Percentiles rank a stretch among this genome's conserved stretches.
Conservation (phyloP, 2,329 filamentous ascomycete genomes). For the Fusarium brevicatenulatum region DNA sequence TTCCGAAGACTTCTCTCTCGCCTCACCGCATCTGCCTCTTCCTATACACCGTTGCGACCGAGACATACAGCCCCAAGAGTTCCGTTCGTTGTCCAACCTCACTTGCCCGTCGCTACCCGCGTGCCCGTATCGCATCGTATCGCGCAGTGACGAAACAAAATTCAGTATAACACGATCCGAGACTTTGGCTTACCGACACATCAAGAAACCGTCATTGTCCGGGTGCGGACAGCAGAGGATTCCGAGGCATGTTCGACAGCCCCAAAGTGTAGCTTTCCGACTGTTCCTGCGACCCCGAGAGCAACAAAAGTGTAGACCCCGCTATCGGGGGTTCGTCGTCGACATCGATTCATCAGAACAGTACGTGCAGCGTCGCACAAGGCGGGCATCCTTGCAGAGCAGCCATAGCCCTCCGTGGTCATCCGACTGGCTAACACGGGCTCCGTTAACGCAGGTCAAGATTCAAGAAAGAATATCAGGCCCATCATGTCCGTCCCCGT, state of each 20-base stretch:
- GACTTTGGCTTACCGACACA: constrained; percentile 35
- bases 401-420: constrained; percentile 36
- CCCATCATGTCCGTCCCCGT: constrained; percentile 66
- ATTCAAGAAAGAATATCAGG: constrained; percentile 50
- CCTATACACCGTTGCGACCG: constrained; percentile 38
- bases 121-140: constrained; percentile 27
- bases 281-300: constrained; percentile 43
- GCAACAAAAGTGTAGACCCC: constrained; percentile 37
- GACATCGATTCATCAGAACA: constrained; percentile 49
- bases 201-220: constrained; percentile 40
- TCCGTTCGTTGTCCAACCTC: constrained; percentile 39
- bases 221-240: constrained; percentile 47
- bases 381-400: constrained; percentile 40
- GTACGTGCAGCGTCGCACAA: constrained; percentile 55
- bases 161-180: constrained; percentile 24
- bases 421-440: constrained; percentile 36
- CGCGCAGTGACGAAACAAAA: constrained; percentile 30
- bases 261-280: constrained; percentile 49
- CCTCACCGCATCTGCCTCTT: constrained; percentile 40
- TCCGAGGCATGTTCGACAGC: constrained; percentile 53
- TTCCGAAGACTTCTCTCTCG: constrained; percentile 11
- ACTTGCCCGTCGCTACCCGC: constrained; percentile 36
- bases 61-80: constrained; percentile 46
- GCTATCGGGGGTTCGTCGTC: constrained; percentile 45
- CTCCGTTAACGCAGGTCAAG: constrained; percentile 36